These are phyloP conservation scores for Amoeboaphelidium protococcarum DNA, from an alignment of 371 early-diverging fungal genomes.

Conservation along the genomic window DNA sequence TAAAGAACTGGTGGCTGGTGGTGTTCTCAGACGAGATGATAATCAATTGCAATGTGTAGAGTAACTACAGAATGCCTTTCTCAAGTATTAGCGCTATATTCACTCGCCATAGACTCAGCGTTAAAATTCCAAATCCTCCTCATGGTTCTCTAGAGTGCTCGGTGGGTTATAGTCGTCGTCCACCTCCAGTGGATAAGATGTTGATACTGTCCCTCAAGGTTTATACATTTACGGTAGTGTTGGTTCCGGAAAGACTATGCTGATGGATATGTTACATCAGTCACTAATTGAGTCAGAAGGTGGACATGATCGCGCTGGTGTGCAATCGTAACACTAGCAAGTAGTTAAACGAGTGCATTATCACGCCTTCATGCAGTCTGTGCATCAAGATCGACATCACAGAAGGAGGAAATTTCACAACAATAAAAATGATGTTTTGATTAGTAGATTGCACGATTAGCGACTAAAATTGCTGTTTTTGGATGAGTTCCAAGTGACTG, in stretches of 20 bases:
- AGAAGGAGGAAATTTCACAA: constrained; percentile 24
- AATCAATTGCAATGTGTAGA: no score
- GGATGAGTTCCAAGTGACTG: constrained; percentile 65
- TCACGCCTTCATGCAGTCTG: constrained; percentile 78
- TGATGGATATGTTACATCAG: constrained; percentile 55
- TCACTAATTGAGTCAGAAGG: background rate
- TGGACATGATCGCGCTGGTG: background rate
- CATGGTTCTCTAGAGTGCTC: no score
- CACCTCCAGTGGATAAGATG: no score
- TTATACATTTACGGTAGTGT: constrained; percentile 2
- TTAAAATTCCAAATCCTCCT: no score
- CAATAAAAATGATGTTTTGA: constrained; percentile 20
- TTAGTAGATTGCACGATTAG: constrained; percentile 49
- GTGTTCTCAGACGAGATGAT: no score
- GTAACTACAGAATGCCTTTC: no score
- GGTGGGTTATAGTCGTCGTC: no score
- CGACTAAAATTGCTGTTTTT: constrained; percentile 67
- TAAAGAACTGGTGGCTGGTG: no score
- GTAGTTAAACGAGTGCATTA: constrained; percentile 65
- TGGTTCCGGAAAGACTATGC: constrained; percentile 68
- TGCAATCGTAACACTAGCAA: constrained; percentile 11
- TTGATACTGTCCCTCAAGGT: background rate
- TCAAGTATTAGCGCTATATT: no score
- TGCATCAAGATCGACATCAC: constrained; percentile 58
- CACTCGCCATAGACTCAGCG: no score